Evolutionary conservation across 2,329 filamentous ascomycete genomes (phyloP).

Genomic region (Beauveria brongniartii): DNA sequence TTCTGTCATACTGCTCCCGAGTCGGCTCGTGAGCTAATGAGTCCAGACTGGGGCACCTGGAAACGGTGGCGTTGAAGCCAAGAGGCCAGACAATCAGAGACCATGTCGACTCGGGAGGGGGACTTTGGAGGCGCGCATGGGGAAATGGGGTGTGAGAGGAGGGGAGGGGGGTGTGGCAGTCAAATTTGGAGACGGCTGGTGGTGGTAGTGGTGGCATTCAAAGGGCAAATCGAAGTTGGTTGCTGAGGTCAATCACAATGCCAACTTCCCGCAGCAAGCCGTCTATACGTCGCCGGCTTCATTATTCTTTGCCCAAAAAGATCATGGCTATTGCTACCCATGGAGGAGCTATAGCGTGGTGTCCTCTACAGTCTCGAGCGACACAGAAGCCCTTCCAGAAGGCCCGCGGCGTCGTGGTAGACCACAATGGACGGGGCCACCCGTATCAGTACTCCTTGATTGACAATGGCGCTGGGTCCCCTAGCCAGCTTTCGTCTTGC

Average conservation of each 20-base stretch:
- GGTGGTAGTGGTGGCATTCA: not conserved
- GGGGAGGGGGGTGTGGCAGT: not conserved
- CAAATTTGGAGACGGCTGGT: constrained; percentile 1
- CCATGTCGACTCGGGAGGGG: constrained; percentile 8
- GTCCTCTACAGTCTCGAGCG: not conserved
- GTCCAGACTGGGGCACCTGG: constrained; percentile 11
- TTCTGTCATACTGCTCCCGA: constrained; percentile 9
- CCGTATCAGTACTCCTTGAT: not conserved
- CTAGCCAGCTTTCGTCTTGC: not conserved
- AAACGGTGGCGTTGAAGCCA: constrained; percentile 12
- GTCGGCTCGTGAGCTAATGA: constrained; percentile 8
- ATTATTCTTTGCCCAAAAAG: not conserved
- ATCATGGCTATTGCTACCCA: no score
- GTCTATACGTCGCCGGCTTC: not conserved
- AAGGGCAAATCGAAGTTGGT: not conserved
- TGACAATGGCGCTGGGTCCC: not conserved
- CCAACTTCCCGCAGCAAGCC: not conserved
- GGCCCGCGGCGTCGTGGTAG: not conserved
- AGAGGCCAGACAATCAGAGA: constrained; percentile 9
- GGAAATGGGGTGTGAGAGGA: not conserved
- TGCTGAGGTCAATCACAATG: not conserved
- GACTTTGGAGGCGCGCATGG: constrained; percentile 4
- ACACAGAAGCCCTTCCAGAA: not conserved
- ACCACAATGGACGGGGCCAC: not conserved
- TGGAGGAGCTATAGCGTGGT: not conserved